Conservation (phyloP, 257 asterid genomes). For the Solanum sejunctum region DNA sequence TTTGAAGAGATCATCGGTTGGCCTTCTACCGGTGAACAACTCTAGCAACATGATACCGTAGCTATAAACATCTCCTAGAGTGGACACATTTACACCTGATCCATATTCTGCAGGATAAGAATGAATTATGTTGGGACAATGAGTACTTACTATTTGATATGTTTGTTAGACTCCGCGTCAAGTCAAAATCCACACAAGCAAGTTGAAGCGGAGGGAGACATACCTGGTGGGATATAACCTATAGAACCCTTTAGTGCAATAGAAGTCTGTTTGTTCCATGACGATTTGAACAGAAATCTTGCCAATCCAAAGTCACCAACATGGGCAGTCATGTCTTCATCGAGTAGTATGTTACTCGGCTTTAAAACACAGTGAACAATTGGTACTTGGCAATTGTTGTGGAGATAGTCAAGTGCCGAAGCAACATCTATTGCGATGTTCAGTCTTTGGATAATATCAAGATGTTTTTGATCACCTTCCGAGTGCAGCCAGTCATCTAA, state of each 20-base stretch:
- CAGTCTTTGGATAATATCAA: constrained; percentile 7
- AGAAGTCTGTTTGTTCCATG: background rate
- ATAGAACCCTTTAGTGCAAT: constrained; percentile 11
- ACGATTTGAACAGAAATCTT: background rate
- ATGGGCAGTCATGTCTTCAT: constrained; percentile 6
- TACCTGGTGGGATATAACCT: constrained; percentile 24
- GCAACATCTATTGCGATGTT: constrained; percentile 23
- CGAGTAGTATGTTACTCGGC: constrained; percentile 14
- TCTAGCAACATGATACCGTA: constrained; percentile 43
- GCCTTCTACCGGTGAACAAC: constrained; percentile 31
- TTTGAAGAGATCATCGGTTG: constrained; percentile 21
- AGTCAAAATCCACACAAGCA: background rate
- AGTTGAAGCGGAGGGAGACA: background rate
- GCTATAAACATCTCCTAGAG: constrained; percentile 36
- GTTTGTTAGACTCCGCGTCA: background rate
- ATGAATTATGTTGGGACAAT: background rate
- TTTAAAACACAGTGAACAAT: constrained; percentile 16
- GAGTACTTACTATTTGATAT: background rate
- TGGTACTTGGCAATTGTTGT: constrained; percentile 5
- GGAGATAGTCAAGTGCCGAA: constrained; percentile 25
- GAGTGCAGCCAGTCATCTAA: constrained; percentile 23
- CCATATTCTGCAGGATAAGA: constrained; percentile 30
- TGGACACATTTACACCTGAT: constrained; percentile 22
- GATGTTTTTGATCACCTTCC: background rate
- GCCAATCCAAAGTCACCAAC: constrained; percentile 15